These are phyloP conservation scores for Salix brachista DNA, from an alignment of 345 rosid species.

Conservation along the genomic window DNA sequence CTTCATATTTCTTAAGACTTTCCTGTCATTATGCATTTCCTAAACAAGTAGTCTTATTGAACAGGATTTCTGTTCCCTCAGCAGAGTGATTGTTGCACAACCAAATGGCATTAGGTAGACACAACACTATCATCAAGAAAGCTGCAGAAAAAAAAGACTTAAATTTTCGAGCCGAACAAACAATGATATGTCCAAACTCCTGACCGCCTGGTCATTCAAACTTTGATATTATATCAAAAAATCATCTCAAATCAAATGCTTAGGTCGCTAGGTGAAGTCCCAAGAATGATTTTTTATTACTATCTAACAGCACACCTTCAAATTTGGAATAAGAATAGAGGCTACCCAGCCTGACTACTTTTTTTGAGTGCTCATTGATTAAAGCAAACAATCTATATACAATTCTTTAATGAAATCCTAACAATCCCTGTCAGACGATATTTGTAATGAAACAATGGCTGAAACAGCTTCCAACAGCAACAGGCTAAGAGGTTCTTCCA, in stretches of 20 bases:
- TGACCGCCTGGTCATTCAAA: no score
- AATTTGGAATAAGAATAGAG: background rate
- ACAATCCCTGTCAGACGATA: background rate
- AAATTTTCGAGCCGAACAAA: no score
- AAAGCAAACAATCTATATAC: conserved; percentile 1
- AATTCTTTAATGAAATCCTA: background rate
- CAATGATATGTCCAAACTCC: no score
- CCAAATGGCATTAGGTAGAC: background rate
- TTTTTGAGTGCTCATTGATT: background rate
- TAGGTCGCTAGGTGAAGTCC: no score
- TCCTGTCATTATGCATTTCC: background rate
- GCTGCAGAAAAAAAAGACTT: no score
- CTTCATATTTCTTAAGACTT: background rate
- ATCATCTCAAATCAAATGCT: no score
- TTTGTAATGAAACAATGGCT: background rate
- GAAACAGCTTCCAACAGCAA: background rate
- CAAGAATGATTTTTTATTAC: no score
- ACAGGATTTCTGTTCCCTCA: background rate
- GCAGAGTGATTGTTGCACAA: background rate
- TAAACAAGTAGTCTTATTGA: background rate
- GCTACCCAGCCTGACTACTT: background rate
- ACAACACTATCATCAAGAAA: no score
- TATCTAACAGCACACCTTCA: background rate
- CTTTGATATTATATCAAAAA: no score
- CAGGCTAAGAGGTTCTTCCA: background rate